These are phyloP conservation scores for Colletotrichum lupini DNA, from an alignment of 2,329 filamentous ascomycete species.

Conservation along the genomic window DNA sequence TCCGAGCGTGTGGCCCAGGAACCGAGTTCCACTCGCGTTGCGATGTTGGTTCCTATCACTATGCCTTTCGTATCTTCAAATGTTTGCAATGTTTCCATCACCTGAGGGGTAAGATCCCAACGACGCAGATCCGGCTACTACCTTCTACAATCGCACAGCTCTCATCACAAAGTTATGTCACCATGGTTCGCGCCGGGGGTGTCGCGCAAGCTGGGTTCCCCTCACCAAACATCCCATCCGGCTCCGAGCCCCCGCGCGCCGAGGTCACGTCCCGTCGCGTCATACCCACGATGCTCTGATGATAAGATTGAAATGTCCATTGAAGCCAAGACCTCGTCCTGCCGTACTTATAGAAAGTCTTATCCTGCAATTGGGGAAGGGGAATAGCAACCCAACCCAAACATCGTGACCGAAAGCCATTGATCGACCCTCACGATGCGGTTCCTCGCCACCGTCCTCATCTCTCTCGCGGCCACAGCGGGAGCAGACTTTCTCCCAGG, in stretches of 20 bases:
- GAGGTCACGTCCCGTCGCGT: not conserved
- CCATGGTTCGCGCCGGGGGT: not conserved
- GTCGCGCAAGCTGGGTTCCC: not conserved
- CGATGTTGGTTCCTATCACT: not conserved
- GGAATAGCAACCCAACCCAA: not conserved
- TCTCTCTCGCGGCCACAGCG: not conserved
- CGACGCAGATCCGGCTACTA: not conserved
- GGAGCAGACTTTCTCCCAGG: constrained; percentile 34
- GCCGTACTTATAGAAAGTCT: not conserved
- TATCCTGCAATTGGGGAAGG: not conserved
- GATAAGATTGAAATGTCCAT: not conserved
- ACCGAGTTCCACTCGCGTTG: not conserved
- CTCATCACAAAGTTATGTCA: not conserved
- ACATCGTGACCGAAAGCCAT: not conserved
- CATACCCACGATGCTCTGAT: not conserved
- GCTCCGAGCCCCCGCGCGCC: not conserved
- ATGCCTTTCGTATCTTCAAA: not conserved
- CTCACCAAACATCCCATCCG: not conserved
- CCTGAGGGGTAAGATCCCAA: not conserved
- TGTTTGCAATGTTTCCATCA: not conserved
- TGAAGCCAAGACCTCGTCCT: no score
- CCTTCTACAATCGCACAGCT: constrained; percentile 3
- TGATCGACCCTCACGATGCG: not conserved
- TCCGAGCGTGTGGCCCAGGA: not conserved
- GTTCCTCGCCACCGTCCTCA: not conserved